phyloP scores from a whole-genome alignment of 495 filamentous ascomycete species.

The Xylaria nigripes region DNA sequence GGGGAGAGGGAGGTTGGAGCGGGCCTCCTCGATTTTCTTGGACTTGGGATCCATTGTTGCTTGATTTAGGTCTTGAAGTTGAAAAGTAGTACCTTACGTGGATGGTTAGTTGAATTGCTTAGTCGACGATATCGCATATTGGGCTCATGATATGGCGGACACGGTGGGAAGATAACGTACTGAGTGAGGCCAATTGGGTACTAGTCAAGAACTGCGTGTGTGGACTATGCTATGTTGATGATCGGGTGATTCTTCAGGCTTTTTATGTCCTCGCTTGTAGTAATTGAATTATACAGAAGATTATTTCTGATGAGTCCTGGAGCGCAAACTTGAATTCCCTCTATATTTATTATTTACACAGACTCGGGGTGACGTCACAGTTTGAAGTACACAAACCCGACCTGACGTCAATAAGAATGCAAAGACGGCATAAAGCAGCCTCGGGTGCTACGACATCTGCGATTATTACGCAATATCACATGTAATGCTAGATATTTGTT shows the following conservation, averaged over 20 bases:
- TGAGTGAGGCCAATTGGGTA: too few relatives aligned
- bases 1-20: conserved; percentile 68
- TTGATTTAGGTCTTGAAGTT: conserved; percentile 25
- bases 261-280: too few relatives aligned
- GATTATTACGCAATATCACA: background rate
- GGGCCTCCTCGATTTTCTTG: conserved; percentile 54
- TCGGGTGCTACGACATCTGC: too few relatives aligned
- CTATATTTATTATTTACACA: background rate
- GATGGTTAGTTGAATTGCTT: background rate
- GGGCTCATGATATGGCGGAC: too few relatives aligned
- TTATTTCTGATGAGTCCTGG: too few relatives aligned
- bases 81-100: background rate
- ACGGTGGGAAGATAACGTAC: too few relatives aligned
- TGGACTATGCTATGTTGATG: too few relatives aligned
- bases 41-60: conserved; percentile 38
- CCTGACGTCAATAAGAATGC: conserved; percentile 5
- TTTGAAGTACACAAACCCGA: background rate
- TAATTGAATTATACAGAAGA: too few relatives aligned
- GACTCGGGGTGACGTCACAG: conserved; percentile 4
- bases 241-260: too few relatives aligned
- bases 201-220: too few relatives aligned
- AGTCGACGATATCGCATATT: too few relatives aligned
- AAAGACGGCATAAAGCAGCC: background rate
- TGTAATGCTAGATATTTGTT: background rate
- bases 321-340: background rate